These are phyloP conservation scores for Fusarium oligoseptatum DNA, from an alignment of 2,329 filamentous ascomycete species.

Conservation along the genomic window DNA sequence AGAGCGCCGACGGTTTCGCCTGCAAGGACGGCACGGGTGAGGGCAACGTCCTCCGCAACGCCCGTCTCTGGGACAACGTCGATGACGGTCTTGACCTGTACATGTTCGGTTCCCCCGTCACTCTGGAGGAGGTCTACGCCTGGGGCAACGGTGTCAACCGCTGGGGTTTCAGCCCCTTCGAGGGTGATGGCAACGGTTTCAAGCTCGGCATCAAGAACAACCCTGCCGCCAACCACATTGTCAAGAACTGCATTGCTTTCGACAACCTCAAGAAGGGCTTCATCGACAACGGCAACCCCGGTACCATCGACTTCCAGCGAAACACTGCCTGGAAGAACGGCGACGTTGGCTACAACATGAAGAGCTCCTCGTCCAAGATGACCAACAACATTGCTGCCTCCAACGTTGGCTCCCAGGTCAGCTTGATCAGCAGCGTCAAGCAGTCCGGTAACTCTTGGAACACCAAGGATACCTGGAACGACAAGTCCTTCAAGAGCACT, in stretches of 20 bases:
- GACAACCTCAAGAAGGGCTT: constrained; percentile 60
- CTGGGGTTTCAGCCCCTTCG: constrained; percentile 58
- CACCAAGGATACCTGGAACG: constrained; percentile 52
- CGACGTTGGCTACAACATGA: constrained; percentile 44
- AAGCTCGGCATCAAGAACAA: constrained; percentile 57
- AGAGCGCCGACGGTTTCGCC: constrained; percentile 63
- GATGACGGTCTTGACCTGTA: constrained; percentile 58
- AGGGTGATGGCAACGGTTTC: constrained; percentile 63
- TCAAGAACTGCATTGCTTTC: constrained; percentile 61
- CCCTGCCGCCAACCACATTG: constrained; percentile 57
- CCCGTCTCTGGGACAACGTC: constrained; percentile 64
- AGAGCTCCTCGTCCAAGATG: constrained; percentile 49
- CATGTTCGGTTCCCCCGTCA: constrained; percentile 57
- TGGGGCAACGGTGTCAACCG: constrained; percentile 63
- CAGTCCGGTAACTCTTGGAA: constrained; percentile 60
- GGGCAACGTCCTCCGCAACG: constrained; percentile 60
- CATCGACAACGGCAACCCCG: constrained; percentile 60
- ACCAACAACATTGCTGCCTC: constrained; percentile 55
- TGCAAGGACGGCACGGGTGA: constrained; percentile 61
- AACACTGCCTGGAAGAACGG: constrained; percentile 63
- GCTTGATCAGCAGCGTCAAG: constrained; percentile 27
- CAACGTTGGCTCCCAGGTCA: constrained; percentile 28
- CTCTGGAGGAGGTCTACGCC: constrained; percentile 58
- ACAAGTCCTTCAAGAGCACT: constrained; percentile 55
- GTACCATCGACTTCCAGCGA: constrained; percentile 54